phyloP scores from a whole-genome alignment of 371 early-diverging fungal species.

The Batrachochytrium dendrobatidis region DNA sequence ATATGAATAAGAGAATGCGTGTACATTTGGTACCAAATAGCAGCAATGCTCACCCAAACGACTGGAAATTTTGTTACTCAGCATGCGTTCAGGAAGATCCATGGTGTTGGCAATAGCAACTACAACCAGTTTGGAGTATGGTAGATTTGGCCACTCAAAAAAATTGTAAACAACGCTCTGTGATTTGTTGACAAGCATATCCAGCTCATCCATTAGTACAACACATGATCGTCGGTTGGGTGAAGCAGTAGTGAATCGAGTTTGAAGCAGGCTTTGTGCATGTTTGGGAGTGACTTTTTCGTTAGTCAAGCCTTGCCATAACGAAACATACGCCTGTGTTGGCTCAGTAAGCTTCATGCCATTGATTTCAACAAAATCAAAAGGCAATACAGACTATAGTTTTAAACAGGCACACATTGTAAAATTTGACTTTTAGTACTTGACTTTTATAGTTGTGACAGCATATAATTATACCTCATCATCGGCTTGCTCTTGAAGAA shows the following conservation, averaged over 20 bases:
- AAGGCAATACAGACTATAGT: slow-evolving; percentile 53
- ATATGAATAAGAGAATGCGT: background rate
- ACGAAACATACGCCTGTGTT: slow-evolving; percentile 68
- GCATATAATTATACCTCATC: background rate
- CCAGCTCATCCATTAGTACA: slow-evolving; percentile 96
- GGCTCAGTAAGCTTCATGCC: slow-evolving; percentile 95
- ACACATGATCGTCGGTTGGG: slow-evolving; percentile 39
- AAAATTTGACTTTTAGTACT: background rate
- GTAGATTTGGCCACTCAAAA: slow-evolving; percentile 92
- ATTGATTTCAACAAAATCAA: slow-evolving; percentile 88
- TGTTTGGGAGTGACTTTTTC: slow-evolving; percentile 48
- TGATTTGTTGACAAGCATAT: slow-evolving; percentile 85
- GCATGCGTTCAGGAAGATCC: slow-evolving; percentile 93
- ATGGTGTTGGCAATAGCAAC: slow-evolving; percentile 98
- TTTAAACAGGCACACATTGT: background rate
- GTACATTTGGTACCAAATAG: background rate
- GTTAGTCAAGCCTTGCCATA: slow-evolving; percentile 72
- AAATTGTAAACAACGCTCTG: slow-evolving; percentile 96
- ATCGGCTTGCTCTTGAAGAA: slow-evolving; percentile 49
- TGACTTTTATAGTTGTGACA: no score
- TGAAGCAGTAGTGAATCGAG: slow-evolving; percentile 49
- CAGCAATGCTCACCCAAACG: slow-evolving; percentile 61
- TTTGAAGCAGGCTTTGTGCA: slow-evolving; percentile 66
- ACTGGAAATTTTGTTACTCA: slow-evolving; percentile 88
- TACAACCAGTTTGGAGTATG: slow-evolving; percentile 76